phyloP scores from a whole-genome alignment of 345 rosid genomes.

The Barbarea vulgaris region DNA sequence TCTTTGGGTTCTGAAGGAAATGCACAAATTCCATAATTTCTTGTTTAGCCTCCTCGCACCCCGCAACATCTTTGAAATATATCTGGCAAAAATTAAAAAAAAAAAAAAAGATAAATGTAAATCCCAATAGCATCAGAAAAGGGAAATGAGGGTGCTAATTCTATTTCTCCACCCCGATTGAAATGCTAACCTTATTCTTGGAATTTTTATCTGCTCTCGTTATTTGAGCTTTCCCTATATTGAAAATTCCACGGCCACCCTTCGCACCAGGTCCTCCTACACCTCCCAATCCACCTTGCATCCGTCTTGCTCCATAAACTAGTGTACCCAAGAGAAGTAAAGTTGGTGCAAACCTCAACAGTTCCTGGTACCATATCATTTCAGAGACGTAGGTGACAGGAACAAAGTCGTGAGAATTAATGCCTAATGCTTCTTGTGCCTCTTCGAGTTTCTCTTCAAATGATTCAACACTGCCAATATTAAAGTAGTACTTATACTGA shows the following conservation, averaged over 20 bases:
- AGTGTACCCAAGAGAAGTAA: conserved; percentile 73
- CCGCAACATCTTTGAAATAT: conserved; percentile 91
- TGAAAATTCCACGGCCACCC: conserved; percentile 91
- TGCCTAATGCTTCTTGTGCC: conserved; percentile 80
- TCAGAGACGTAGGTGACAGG: conserved; percentile 79
- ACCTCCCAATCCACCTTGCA: conserved; percentile 80
- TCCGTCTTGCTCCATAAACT: conserved; percentile 61
- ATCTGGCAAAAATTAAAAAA: conserved; percentile 51
- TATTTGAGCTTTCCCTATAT: conserved; percentile 87
- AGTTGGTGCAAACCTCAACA: conserved; percentile 80
- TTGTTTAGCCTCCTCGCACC: conserved; percentile 98
- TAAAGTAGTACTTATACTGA: conserved; percentile 74
- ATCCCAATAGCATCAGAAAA: conserved; percentile 7
- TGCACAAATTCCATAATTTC: conserved; percentile 98
- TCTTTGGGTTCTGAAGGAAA: conserved; percentile 89
- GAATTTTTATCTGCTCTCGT: conserved; percentile 89
- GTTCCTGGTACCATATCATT: conserved; percentile 73
- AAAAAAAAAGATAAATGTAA: not conserved
- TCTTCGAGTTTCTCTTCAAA: conserved; percentile 95
- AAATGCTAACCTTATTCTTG: conserved; percentile 76
- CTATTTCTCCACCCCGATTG: not conserved
- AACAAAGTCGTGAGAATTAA: conserved; percentile 73
- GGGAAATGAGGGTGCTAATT: not conserved
- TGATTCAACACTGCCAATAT: conserved; percentile 84
- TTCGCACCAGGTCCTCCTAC: conserved; percentile 80